phyloP scores from a whole-genome alignment of 2,329 filamentous ascomycete genomes.

The Aureobasidium sp. region DNA sequence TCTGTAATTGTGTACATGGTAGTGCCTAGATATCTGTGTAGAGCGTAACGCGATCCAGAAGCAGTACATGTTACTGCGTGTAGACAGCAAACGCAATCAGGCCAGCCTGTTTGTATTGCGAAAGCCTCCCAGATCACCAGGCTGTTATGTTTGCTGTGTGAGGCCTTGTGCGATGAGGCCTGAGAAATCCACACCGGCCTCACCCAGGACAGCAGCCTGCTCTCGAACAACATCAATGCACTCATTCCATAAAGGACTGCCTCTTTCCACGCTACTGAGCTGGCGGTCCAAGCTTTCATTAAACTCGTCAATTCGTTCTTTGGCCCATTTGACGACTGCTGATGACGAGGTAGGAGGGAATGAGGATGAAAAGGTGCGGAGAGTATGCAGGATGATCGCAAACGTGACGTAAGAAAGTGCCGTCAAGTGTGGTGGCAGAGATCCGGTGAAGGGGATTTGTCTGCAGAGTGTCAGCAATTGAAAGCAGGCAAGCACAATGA shows the following conservation, averaged over 20 bases:
- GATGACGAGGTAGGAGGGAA: slow-evolving; percentile 85
- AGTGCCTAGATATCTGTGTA: not conserved
- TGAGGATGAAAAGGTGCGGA: slow-evolving; percentile 34
- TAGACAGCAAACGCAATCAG: not conserved
- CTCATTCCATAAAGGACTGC: slow-evolving; percentile 67
- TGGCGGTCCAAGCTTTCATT: slow-evolving; percentile 76
- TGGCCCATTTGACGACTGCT: slow-evolving; percentile 97
- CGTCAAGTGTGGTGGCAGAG: slow-evolving; percentile 88
- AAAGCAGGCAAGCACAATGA: slow-evolving; percentile 17
- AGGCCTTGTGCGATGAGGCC: slow-evolving; percentile 62
- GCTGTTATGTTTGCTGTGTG: not conserved
- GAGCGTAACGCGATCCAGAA: not conserved
- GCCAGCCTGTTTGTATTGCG: not conserved
- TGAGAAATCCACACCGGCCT: slow-evolving; percentile 84
- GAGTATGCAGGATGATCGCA: slow-evolving; percentile 85
- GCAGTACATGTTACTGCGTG: not conserved
- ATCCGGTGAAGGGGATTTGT: slow-evolving; percentile 91
- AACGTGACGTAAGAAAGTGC: slow-evolving; percentile 95
- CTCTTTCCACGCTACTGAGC: slow-evolving; percentile 73
- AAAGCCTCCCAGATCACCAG: not conserved
- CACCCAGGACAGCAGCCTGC: slow-evolving; percentile 69
- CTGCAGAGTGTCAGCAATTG: slow-evolving; percentile 36
- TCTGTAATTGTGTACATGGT: not conserved
- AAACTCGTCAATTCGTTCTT: slow-evolving; percentile 85
- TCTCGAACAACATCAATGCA: slow-evolving; percentile 76